Base-by-base conservation (phyloP, 805 yeast species). In the Dipodascus geniculatus region DNA sequence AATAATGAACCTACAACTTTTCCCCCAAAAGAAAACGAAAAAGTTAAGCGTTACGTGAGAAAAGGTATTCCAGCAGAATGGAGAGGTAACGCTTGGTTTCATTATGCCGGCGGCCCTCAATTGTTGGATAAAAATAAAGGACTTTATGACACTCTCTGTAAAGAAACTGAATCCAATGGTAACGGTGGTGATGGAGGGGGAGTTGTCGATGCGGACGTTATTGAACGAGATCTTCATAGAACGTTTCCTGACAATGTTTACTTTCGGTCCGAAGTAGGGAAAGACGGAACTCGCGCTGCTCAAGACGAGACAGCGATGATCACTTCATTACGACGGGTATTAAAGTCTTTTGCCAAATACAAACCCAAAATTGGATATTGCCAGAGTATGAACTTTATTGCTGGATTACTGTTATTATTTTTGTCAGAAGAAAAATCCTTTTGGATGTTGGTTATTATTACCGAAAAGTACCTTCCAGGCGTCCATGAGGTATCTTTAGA, bases 11-110 rank as follows among this genome's bases (percentile, higher is more conserved):
- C 95, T 0, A 69, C 73, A 0, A 67, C 87, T 58, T 87, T 84
- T 59, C 96, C 96, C 0, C 80, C 91, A 1, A 78, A 77, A 56
- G 83, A 89, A 2, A 90, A 83, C 55, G 87, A 85, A 60, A 49
- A 52, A 31, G 73, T 88, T 58, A 84, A 85, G 63, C 77, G 95
- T 55, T 83, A 87, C 62, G 80, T 93, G 11, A 77, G 97, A 54
- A 86, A 86, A 65, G 99, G 99, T 11, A 83, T 91, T 9, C 98
- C 99, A 0, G 90, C 96, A 0, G 96, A 88, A 65, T 91, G 96
- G 97, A 74, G 99, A 59, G 99, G 99, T 1, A 79, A 80, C 59
- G 96, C 97, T 0, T 91, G 99, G 99, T 91, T 93, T 75, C 83
- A 81, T 72, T 91, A 87, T 67, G 95, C 96, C 6, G 82, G 82